A percentile compares a stretch with the other conserved stretches of the same genome.
phyloP scores from a whole-genome alignment of 169 alveolate species.

The Pseudocohnilembus persalinus region DNA sequence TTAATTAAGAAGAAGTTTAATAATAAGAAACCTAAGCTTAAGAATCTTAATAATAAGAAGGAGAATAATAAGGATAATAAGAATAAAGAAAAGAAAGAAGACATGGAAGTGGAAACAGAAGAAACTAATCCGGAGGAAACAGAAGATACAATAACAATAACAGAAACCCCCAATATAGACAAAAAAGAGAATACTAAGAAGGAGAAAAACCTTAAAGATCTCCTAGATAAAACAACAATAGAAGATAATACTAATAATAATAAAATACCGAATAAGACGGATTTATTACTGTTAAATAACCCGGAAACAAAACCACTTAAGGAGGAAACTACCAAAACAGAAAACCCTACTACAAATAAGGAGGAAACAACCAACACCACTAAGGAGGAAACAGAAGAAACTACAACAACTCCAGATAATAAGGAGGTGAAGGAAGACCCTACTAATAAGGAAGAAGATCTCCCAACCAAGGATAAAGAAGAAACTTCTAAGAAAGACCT shows the following conservation, averaged over 20 bases:
- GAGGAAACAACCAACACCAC: neutral
- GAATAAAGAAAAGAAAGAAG: too few species aligned
- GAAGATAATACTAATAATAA: neutral
- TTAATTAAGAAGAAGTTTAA: too few species aligned
- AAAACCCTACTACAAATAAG: neutral
- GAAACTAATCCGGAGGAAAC: neutral
- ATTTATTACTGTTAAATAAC: neutral
- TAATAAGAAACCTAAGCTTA: neutral
- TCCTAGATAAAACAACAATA: neutral
- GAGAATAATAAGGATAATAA: too few species aligned
- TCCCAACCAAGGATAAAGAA: neutral
- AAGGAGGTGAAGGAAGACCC: neutral
- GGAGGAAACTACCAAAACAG: neutral
- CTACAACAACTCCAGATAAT: neutral
- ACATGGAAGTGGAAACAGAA: neutral
- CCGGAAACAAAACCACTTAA: neutral
- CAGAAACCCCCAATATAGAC: neutral
- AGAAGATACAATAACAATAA: neutral
- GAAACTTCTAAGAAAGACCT: neutral
- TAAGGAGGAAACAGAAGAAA: neutral
- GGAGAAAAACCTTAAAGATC: neutral
- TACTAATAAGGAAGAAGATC: neutral
- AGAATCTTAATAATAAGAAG: neutral
- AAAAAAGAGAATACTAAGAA: neutral
- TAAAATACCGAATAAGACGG: neutral